Conservation (phyloP, 768 basidiomycete genomes). For the Boletus huronensis region DNA sequence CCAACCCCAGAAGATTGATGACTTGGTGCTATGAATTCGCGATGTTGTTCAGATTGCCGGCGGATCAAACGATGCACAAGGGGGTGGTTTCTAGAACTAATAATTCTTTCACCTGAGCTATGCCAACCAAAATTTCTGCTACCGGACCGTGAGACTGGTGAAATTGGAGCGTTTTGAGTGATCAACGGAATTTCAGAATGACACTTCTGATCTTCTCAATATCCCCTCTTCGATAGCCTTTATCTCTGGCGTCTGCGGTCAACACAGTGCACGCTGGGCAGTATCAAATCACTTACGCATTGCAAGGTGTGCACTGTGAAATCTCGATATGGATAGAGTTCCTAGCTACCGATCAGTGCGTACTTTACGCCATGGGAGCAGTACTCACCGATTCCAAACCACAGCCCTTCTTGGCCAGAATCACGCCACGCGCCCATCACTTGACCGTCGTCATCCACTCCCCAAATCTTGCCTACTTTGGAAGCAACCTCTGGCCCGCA, state of each 20-base stretch:
- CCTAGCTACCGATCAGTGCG: neutral
- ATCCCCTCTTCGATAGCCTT: slow-evolving; percentile 4
- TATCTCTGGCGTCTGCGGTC: neutral
- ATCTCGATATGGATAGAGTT: slow-evolving; percentile 6
- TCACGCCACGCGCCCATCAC: slow-evolving; percentile 33
- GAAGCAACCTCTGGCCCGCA: slow-evolving; percentile 43
- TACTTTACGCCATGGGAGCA: neutral
- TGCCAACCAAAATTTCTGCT: neutral
- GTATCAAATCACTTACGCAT: neutral
- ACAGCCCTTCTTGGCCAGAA: slow-evolving; percentile 30
- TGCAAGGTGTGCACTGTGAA: slow-evolving; percentile 3
- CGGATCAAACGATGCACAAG: slow-evolving; percentile 5
- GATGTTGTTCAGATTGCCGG: neutral
- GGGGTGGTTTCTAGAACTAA: neutral
- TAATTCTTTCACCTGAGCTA: neutral
- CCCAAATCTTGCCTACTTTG: slow-evolving; percentile 51
- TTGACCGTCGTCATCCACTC: slow-evolving; percentile 57
- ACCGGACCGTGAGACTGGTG: neutral
- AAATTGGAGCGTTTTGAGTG: neutral
- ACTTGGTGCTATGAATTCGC: neutral
- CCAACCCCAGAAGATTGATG: slow-evolving; percentile 22
- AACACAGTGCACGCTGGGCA: neutral
- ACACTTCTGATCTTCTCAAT: neutral
- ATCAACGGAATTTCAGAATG: neutral
- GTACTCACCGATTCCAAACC: slow-evolving; percentile 8